Base-by-base conservation (phyloP, 495 filamentous ascomycete species). In the Trypethelium eluteriae region DNA sequence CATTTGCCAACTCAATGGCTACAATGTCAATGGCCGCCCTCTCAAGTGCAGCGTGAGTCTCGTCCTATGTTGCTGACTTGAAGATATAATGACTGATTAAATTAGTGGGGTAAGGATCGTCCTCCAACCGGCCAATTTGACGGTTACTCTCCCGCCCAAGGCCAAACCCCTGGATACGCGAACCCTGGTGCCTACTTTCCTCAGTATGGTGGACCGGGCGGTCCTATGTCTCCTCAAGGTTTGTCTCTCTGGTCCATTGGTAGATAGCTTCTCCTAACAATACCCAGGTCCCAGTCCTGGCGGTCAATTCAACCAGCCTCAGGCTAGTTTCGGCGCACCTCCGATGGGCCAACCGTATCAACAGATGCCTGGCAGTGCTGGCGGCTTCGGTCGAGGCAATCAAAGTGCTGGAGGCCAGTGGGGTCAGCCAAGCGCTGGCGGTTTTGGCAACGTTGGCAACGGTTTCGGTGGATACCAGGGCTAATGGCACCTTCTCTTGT, bases 31-130 rank as follows among this genome's bases (percentile, higher is more conserved):
- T 72, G 94, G 94, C 38, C 89, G 94, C 72, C 95, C 94, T 62
- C 76, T 99, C 72, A 99, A 99, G 83, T 99, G 94, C 84, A 97
- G 93, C 77, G 93, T 97, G 86, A 76, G 91, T 88, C 16, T 56
- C 1, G 3, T 5, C 7, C 16, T 5, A 41, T 10, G 6, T 38
- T 9, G 12, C 5, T 25, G 38, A 53, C 59, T 62, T 44, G 35
- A 4, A 32, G 36, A 62, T 59, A 72, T 64, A 64, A 75, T 79
- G 70, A 81, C 68, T 32, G 4, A 63, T 63, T 67, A 64, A 16
- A 64, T 63, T 73, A 98, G 93, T 98, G 94, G 94, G 94, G 94
- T 77, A 98, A 98, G 80, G 94, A 98, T 79, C 94, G 95, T 76
- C 92, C 92, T 44, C 93, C 95, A 18, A 91, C 87, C 69, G 88